Conservation (phyloP, 768 basidiomycete species). For the Suillus bovinus region DNA sequence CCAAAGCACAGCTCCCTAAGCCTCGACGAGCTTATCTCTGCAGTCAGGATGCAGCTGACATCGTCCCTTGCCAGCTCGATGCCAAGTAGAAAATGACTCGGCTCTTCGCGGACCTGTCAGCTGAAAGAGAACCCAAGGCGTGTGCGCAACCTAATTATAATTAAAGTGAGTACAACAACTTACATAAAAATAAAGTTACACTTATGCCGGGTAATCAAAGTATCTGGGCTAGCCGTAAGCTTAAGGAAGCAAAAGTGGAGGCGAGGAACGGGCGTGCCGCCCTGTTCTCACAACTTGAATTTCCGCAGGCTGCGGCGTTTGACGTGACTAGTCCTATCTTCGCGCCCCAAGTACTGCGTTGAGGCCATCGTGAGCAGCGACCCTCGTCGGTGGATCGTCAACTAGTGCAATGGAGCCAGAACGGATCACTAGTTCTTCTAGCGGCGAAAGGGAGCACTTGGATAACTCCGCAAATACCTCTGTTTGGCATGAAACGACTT, state of each 20-base stretch:
- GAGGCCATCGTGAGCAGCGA: neutral
- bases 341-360: neutral
- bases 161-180: neutral
- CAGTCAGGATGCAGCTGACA: too few species aligned
- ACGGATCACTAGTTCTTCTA: neutral
- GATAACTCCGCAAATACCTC: neutral
- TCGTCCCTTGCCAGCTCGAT: neutral
- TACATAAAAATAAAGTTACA: neutral
- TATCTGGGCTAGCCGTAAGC: neutral
- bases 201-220: neutral
- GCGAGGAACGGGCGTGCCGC: neutral
- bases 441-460: neutral
- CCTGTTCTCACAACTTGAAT: neutral
- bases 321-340: neutral
- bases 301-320: neutral
- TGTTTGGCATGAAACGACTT: constrained; percentile 1
- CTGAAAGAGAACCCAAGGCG: neutral
- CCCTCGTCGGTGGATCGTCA: neutral
- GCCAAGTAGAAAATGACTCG: neutral
- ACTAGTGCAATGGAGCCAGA: neutral
- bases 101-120: neutral
- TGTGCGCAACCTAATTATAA: neutral
- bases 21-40: too few species aligned
- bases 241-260: neutral
- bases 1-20: too few species aligned